phyloP scores from a whole-genome alignment of 2,329 filamentous ascomycete species.

The Akanthomyces muscarius region DNA sequence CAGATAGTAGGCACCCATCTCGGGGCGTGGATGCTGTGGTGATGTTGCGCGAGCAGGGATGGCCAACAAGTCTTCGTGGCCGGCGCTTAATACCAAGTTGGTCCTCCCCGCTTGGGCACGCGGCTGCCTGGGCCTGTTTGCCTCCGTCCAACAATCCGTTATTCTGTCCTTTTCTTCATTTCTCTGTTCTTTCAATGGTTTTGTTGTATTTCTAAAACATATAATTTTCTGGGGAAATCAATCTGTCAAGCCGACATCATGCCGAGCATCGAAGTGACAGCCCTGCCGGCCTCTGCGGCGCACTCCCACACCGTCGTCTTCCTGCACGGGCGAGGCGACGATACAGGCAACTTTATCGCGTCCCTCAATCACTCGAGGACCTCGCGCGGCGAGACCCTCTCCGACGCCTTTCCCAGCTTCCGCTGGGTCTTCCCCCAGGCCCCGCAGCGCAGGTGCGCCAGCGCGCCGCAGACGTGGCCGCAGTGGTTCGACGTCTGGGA shows the following conservation, averaged over 20 bases:
- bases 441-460: conserved; percentile 24
- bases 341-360: conserved; percentile 29
- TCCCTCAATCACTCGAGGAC: conserved; percentile 30
- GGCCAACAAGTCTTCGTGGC: too few relatives aligned
- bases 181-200: neutral
- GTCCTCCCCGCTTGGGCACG: too few relatives aligned
- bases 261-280: neutral
- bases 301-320: conserved; percentile 43
- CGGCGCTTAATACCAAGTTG: too few relatives aligned
- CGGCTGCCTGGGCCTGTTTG: too few relatives aligned
- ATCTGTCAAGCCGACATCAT: neutral
- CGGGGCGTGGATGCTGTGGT: too few relatives aligned
- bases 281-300: neutral
- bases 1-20: too few relatives aligned
- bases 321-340: conserved; percentile 44
- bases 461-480: conserved; percentile 25
- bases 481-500: conserved; percentile 53
- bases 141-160: too few relatives aligned
- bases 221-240: neutral
- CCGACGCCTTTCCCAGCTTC: conserved; percentile 40
- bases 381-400: conserved; percentile 32
- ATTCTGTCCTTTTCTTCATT: too few relatives aligned
- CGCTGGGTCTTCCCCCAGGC: conserved; percentile 49
- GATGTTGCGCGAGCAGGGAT: too few relatives aligned
- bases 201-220: neutral